Conservation (phyloP, 176 grass and related monocot genomes). For the Tuctoria greenei region DNA sequence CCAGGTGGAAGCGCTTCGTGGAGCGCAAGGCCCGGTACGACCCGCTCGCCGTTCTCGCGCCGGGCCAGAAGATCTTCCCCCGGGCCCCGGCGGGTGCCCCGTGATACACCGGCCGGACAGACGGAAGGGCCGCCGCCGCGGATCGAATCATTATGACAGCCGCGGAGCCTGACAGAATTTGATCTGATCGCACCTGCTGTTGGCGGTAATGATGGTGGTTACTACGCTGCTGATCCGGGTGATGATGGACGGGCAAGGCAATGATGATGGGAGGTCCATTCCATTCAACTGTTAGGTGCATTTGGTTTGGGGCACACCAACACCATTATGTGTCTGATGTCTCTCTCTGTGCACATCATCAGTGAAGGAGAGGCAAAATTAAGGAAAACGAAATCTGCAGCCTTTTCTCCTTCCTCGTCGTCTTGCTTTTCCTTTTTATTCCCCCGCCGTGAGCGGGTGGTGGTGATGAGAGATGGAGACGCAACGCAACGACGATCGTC, state of each 20-base stretch:
- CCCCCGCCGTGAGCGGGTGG: neutral
- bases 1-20: constrained; percentile 65
- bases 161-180: no score
- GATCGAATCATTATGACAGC: no score
- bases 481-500: neutral
- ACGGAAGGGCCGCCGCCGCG: no score
- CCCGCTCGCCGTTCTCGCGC: constrained; percentile 67
- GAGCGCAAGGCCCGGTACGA: constrained; percentile 71
- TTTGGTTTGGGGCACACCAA: neutral
- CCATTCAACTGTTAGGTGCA: constrained; percentile 27
- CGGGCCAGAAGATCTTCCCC: constrained; percentile 83
- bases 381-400: constrained; percentile 37
- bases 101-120: no score
- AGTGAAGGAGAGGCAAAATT: neutral
- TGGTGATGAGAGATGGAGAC: constrained; percentile 20
- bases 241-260: constrained; percentile 20
- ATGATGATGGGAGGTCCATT: constrained; percentile 7
- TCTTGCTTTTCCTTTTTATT: neutral
- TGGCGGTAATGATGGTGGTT: constrained; percentile 35
- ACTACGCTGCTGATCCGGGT: constrained; percentile 22
- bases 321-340: neutral
- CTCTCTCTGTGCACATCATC: neutral
- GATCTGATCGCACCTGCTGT: neutral
- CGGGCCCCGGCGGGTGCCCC: constrained; percentile 7
- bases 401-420: neutral